Evolutionary conservation across 1,284 basidiomycete species (phyloP), one percentile per base, ranked within the genome.

Genomic region (Malassezia equina): DNA sequence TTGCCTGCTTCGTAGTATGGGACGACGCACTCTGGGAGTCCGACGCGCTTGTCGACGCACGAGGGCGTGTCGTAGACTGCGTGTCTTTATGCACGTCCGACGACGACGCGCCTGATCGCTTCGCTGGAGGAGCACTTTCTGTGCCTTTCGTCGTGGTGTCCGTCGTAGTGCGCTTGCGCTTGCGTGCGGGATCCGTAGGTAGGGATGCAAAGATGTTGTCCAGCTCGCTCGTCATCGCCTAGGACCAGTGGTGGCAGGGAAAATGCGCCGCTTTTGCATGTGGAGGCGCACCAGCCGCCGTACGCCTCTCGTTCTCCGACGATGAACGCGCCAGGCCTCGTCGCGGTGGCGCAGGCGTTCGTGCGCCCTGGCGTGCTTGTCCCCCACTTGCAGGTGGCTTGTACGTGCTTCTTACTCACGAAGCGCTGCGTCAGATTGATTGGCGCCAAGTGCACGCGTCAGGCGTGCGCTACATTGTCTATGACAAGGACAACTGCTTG

Each of bases 401-500:
- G 54, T 56, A 51, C 28, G 54, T 31, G n/a, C 6, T 24, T 19
- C 31, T n/a, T 3, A 32, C 43, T 27, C 15, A 34, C 32, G 4
- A 39, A 56, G 90, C 88, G 72, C 89, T 96, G 65, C 84, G 86
- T 75, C 80, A 86, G 62, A 79, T 96, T 65, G 84, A 95, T 75
- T 95, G 90, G 80, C 66, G 68, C n/a, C 84, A 83, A 13, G 78
- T 96, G 33, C 80, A 81, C 57, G 78, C 79, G 52, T 82, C 83
- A 15, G 90, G 91, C 1, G 90, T 89, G 67, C 82, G 84, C 43
- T 90, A 86, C 29, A 85, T 86, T 11, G 84, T 98, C 0, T 86
- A 95, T 63, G 93, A 96, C 81, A 96, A 95, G 78, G 93, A 98
- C 75, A 96, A 98, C 65, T 96, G 93, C 71, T 76, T 96, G 64